Conservation (phyloP, 148 eudicot species). For the Salicornia ramosissima region DNA sequence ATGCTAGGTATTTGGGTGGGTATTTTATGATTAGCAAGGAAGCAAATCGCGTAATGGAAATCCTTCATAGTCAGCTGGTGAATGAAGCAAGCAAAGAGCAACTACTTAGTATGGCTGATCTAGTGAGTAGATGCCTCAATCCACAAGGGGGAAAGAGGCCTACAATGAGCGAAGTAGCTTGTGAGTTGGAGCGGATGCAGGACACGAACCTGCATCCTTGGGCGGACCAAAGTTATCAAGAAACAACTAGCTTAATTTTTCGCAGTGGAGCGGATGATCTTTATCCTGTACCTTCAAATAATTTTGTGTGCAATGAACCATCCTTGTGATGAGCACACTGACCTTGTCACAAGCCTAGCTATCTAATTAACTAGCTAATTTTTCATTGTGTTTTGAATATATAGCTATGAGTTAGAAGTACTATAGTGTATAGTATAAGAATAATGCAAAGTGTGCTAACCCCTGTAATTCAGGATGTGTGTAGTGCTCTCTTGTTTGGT, state of each 20-base stretch:
- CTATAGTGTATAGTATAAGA: no score
- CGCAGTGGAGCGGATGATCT: neutral
- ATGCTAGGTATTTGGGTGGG: slow-evolving; percentile 15
- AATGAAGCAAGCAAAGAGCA: slow-evolving; percentile 19
- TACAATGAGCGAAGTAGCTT: slow-evolving; percentile 27
- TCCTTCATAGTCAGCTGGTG: slow-evolving; percentile 22
- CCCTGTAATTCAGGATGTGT: no score
- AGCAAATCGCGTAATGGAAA: slow-evolving; percentile 15
- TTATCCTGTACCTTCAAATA: neutral
- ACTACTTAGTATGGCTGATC: slow-evolving; percentile 17
- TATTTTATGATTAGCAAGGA: slow-evolving; percentile 11
- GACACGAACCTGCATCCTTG: slow-evolving; percentile 9
- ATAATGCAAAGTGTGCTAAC: no score
- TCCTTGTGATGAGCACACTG: no score
- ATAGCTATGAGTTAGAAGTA: no score
- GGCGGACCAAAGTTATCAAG: neutral
- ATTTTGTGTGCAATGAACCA: no score
- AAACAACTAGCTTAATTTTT: neutral
- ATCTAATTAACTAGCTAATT: no score
- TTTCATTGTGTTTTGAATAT: no score
- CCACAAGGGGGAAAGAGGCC: slow-evolving; percentile 23
- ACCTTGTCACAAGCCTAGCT: no score
- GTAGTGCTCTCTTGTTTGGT: no score
- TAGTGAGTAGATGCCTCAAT: slow-evolving; percentile 17
- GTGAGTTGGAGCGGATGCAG: slow-evolving; percentile 9